A percentile compares a stretch with the other conserved stretches of the same genome.
These are phyloP conservation scores for Pestalotiopsis sp. DNA, from an alignment of 2,329 filamentous ascomycete species.

Conservation along the genomic window DNA sequence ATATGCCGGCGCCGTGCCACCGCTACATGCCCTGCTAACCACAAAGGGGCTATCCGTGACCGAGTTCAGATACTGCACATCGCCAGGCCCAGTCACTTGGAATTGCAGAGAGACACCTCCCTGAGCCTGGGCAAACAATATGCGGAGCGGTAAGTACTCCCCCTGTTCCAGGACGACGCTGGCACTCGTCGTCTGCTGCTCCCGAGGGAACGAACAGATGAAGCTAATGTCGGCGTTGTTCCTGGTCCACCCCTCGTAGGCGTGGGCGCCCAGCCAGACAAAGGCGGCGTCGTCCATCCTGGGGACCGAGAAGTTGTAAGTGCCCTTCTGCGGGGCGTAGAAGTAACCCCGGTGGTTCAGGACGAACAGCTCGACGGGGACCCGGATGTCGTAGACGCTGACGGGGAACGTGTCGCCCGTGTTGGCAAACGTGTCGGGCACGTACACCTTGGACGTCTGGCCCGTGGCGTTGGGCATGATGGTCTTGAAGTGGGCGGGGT, in stretches of 20 bases:
- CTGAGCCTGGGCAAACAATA: not conserved
- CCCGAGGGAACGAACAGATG: not conserved
- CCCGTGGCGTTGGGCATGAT: not conserved
- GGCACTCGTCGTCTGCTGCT: not conserved
- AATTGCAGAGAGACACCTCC: not conserved
- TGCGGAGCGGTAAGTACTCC: not conserved
- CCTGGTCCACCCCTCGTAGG: not conserved
- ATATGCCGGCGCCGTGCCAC: not conserved
- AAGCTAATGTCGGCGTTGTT: not conserved
- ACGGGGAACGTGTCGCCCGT: not conserved
- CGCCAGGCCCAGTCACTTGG: not conserved
- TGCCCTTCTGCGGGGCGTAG: not conserved
- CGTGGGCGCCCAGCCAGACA: not conserved
- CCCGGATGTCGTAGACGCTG: not conserved
- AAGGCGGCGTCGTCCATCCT: not conserved
- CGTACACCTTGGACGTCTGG: not conserved
- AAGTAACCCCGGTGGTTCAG: not conserved
- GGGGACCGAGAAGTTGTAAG: not conserved
- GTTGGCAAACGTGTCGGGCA: not conserved
- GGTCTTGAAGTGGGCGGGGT: not conserved
- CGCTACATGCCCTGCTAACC: not conserved
- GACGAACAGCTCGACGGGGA: not conserved
- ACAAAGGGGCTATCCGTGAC: not conserved
- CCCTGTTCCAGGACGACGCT: not conserved
- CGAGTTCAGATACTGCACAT: not conserved